Evolutionary conservation across 164 flowering plant genomes (phyloP).

Genomic region (Umbilicus rupestris): DNA sequence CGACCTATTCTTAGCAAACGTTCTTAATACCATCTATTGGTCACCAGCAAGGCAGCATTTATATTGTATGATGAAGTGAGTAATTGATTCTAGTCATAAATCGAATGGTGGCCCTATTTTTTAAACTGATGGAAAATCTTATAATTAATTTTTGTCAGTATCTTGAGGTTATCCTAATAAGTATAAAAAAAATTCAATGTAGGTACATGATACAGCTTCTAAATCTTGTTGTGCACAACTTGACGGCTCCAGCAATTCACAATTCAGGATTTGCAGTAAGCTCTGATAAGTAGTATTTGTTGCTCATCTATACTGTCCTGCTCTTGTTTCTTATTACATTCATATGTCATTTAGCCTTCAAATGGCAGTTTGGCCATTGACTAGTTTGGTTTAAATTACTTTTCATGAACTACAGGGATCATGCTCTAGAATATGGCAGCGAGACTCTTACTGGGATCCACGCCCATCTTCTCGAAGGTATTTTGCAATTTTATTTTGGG

Average conservation of each 20-base stretch:
- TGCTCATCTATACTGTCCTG: background rate
- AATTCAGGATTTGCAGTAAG: conserved; percentile 96
- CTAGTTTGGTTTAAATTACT: background rate
- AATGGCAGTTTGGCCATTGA: background rate
- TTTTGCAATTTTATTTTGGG: conserved; percentile 8
- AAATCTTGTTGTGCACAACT: conserved; percentile 58
- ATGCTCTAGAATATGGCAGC: conserved; percentile 94
- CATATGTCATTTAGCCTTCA: background rate
- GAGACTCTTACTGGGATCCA: conserved; percentile 94
- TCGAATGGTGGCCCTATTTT: background rate
- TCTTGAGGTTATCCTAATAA: background rate
- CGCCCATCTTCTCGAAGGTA: conserved; percentile 92
- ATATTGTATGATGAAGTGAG: background rate
- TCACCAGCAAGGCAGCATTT: background rate
- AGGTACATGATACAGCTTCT: conserved; percentile 96
- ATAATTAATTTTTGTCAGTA: background rate
- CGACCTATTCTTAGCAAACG: background rate
- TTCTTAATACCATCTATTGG: background rate
- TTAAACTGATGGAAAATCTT: background rate
- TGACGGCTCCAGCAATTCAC: conserved; percentile 92
- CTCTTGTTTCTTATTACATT: background rate
- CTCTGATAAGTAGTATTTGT: conserved; percentile 8
- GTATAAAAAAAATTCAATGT: conserved; percentile 15
- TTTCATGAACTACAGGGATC: conserved; percentile 54
- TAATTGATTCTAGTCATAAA: background rate